These are phyloP conservation scores for Combretum micranthum DNA, from an alignment of 345 rosid genomes.

Conservation along the genomic window DNA sequence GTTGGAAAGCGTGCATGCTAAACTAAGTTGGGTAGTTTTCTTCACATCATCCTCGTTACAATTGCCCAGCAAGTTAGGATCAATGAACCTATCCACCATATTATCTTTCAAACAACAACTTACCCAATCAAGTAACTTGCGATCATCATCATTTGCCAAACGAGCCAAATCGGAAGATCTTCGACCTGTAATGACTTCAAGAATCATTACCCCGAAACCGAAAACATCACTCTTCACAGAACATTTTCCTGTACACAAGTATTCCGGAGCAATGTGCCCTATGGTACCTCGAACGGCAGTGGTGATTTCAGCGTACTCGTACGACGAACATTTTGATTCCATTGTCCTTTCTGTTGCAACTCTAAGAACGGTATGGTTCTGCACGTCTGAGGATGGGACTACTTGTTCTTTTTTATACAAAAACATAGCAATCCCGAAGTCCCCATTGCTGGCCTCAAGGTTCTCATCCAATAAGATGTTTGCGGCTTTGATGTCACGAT, in stretches of 20 bases:
- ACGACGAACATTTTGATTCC: not conserved
- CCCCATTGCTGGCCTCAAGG: not conserved
- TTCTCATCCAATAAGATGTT: too few species aligned
- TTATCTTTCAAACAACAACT: not conserved
- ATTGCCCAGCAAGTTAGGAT: not conserved
- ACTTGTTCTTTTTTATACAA: too few species aligned
- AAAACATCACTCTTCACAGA: constrained; percentile 3
- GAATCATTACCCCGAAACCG: not conserved
- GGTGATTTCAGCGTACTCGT: not conserved
- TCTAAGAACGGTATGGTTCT: not conserved
- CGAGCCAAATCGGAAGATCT: fast-evolving
- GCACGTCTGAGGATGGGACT: too few species aligned
- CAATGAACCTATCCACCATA: not conserved
- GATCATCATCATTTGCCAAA: fast-evolving
- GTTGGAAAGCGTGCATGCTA: not conserved
- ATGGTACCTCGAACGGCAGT: not conserved
- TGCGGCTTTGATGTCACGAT: too few species aligned
- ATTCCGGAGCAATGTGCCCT: not conserved
- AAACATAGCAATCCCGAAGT: constrained; percentile 10
- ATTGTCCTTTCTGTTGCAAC: not conserved
- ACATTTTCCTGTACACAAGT: not conserved
- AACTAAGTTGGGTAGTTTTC: not conserved
- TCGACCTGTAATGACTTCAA: not conserved
- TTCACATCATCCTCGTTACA: not conserved
- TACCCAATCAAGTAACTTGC: fast-evolving